Base-by-base conservation (phyloP, 108 stramenopile genomes). In the Schizochytrium sp. region DNA sequence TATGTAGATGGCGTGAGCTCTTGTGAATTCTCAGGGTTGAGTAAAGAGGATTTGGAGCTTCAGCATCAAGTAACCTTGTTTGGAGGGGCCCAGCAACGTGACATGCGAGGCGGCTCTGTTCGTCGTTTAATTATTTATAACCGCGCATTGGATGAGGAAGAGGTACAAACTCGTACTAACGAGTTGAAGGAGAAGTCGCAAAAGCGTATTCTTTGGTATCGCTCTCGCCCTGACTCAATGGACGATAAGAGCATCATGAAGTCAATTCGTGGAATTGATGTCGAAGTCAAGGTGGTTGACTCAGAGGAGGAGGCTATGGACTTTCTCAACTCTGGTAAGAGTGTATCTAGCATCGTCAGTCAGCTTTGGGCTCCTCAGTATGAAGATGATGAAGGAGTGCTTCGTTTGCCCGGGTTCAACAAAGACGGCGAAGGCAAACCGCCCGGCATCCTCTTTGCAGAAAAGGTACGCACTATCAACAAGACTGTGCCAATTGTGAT, bases 1-100 rank as follows among this genome's bases (percentile, higher is more conserved):
- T 90, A 90, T 42, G 89, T 90, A 17, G 64, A 90, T 56, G 89
- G 89, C 61, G 42, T 46, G n/a, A 49, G 58, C 61, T 88, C 58
- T 4, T 60, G 61, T 56, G 38, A 40, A 40, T 55, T 53, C 46
- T n/a, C 53, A 13, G 89, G 45, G 38, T n/a, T 90, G n/a, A 60
- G 19, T 41, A 28, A 50, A 5, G 87, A 56, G 1, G 89, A 90
- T 72, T 1, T 90, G 87, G 44, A 53, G 28, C 87, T 90, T 12
- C 89, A 90, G 61, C 89, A 90, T 42, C 72, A 90, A 42, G 40
- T 90, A 15, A n/a, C 76, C 1, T 19, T 90, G 13, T 72, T 90
- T 42, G 89, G 89, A 12, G 89, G 89, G 2, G 89, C 73, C 5
- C 72, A 88, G 61, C 89, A 90, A 41, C 1, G 73, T 4, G n/a